Conservation (phyloP, 257 asterid genomes). For the Solanum sejunctum region DNA sequence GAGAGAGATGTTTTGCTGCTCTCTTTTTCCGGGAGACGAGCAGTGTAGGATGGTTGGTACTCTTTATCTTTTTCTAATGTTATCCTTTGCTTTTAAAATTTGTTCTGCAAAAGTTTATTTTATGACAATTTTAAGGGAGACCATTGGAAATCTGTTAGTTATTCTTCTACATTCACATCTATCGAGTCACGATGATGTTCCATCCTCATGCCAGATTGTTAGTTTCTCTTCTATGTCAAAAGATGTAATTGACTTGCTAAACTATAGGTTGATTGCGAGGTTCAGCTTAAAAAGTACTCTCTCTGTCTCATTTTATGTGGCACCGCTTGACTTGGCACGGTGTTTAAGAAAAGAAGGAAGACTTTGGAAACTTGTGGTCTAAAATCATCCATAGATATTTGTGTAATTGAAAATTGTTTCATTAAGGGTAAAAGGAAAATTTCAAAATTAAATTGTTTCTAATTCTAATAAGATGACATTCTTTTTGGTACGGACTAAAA, state of each 20-base stretch:
- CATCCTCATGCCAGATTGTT: not conserved
- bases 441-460: too few relatives aligned
- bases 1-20: constrained; percentile 71
- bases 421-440: too few relatives aligned
- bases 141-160: not conserved
- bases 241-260: not conserved
- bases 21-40: constrained; percentile 57
- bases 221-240: not conserved
- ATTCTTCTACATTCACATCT: not conserved
- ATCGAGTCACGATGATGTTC: not conserved
- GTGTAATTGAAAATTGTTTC: too few relatives aligned
- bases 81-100: not conserved
- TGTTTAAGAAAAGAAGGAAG: too few relatives aligned
- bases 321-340: too few relatives aligned
- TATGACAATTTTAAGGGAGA: not conserved
- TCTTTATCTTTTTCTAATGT: not conserved
- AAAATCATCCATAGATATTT: too few relatives aligned
- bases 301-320: too few relatives aligned
- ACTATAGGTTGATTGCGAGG: not conserved
- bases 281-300: not conserved
- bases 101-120: not conserved
- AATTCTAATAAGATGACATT: too few relatives aligned
- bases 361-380: too few relatives aligned
- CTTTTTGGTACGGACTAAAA: too few relatives aligned
- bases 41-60: constrained; percentile 39